phyloP scores from a whole-genome alignment of 176 grass and related monocot species.

The Bromus sterilis region DNA sequence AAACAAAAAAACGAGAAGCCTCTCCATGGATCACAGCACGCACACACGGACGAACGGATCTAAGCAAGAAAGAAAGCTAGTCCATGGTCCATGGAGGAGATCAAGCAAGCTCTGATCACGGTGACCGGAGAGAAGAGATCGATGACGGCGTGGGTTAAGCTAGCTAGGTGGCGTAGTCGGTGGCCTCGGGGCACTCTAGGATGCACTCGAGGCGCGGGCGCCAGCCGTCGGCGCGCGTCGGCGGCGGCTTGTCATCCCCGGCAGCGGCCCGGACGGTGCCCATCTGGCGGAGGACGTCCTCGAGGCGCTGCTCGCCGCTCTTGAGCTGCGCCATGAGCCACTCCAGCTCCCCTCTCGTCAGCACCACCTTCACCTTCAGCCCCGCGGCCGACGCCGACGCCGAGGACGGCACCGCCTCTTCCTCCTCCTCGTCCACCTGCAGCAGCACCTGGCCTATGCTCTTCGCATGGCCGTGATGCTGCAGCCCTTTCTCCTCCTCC shows the following conservation, averaged over 20 bases:
- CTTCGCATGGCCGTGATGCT: too few species aligned
- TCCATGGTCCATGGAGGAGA: neutral
- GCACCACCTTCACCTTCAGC: slow-evolving; percentile 61
- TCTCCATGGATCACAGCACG: neutral
- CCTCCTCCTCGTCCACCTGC: neutral
- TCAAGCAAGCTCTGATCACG: neutral
- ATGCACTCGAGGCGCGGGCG: slow-evolving; percentile 45
- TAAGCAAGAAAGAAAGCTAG: neutral
- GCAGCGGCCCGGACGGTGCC: neutral
- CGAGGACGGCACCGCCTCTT: neutral
- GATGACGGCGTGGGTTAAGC: too few species aligned
- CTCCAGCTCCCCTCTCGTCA: slow-evolving; percentile 61
- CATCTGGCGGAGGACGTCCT: slow-evolving; percentile 61
- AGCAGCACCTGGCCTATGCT: slow-evolving; percentile 10
- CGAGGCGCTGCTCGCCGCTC: slow-evolving; percentile 50
- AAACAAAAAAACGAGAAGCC: neutral
- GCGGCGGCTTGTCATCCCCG: neutral
- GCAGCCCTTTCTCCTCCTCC: slow-evolving; percentile 1
- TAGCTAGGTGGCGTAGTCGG: neutral
- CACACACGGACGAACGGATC: neutral
- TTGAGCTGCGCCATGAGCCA: slow-evolving; percentile 79
- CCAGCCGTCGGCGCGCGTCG: neutral
- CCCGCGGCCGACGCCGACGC: neutral
- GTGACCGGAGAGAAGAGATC: neutral
- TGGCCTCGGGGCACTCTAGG: slow-evolving; percentile 27